Conservation (phyloP, 371 early-diverging fungal species). For the Apophysomyces trapeziformis region DNA sequence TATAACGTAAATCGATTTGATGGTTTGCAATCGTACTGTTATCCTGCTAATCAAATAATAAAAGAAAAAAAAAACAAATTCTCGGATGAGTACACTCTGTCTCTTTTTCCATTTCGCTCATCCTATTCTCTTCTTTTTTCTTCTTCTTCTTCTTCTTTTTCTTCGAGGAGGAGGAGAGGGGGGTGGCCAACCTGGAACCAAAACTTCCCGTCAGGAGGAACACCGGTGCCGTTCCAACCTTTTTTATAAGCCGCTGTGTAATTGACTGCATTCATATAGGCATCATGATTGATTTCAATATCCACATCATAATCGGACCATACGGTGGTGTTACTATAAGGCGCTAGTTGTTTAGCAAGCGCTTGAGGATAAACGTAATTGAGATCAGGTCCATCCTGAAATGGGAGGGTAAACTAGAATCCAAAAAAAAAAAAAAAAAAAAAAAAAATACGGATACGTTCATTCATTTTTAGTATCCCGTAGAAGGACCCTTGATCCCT, state of each 20-base stretch:
- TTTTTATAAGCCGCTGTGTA: conserved; percentile 24
- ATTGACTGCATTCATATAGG: conserved; percentile 35
- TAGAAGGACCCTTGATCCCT: background rate
- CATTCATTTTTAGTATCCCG: background rate
- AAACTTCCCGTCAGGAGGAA: conserved; percentile 40
- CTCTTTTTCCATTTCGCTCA: background rate
- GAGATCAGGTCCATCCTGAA: conserved; percentile 50
- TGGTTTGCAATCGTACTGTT: conserved; percentile 31
- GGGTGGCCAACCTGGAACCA: conserved; percentile 41
- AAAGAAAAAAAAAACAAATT: background rate
- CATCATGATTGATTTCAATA: conserved; percentile 52
- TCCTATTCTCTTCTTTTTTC: background rate
- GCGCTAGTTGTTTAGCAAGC: conserved; percentile 51
- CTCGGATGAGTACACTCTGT: too few species aligned
- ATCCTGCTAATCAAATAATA: conserved; percentile 20
- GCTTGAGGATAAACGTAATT: conserved; percentile 56
- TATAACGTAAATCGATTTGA: conserved; percentile 46
- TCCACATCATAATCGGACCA: conserved; percentile 50
- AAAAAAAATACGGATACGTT: too few species aligned
- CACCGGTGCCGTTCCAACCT: conserved; percentile 45
- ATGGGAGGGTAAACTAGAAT: conserved; percentile 48
- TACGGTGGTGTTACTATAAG: conserved; percentile 42
- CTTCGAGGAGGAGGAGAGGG: too few species aligned
- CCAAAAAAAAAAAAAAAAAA: too few species aligned
- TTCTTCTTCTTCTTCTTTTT: background rate